Conservation (phyloP, 257 asterid species). For the Cruciata laevipes region DNA sequence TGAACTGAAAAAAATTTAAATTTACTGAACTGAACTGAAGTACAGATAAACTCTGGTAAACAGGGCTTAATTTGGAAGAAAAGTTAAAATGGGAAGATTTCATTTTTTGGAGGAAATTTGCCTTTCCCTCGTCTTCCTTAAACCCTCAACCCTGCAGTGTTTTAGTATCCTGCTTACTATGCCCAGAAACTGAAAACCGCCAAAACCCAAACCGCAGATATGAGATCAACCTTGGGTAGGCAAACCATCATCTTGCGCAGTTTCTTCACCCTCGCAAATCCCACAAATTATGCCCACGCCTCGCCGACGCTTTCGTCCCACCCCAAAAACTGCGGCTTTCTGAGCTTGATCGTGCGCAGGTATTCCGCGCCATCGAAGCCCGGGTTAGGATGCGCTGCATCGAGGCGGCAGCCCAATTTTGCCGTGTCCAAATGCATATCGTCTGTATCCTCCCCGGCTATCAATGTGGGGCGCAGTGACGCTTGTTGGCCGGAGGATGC, state of each 20-base stretch:
- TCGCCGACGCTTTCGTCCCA: slow-evolving; percentile 4
- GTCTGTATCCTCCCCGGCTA: slow-evolving; percentile 35
- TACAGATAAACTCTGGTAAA: no score
- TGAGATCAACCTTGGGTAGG: background rate
- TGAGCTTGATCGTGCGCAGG: slow-evolving; percentile 13
- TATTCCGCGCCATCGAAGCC: background rate
- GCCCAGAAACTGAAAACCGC: background rate
- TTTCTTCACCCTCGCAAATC: slow-evolving; percentile 18
- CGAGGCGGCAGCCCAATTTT: slow-evolving; percentile 23
- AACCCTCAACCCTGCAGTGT: background rate
- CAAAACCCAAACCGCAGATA: background rate
- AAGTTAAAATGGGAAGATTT: no score
- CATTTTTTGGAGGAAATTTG: no score
- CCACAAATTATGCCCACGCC: background rate
- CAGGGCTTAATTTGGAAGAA: no score
- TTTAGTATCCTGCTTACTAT: background rate
- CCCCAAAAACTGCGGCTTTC: slow-evolving; percentile 1
- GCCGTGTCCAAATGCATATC: slow-evolving; percentile 39
- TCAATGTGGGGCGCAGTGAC: slow-evolving; percentile 44
- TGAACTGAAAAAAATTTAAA: no score
- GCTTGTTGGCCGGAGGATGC: slow-evolving; percentile 29
- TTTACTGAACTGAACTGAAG: no score
- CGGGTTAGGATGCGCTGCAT: slow-evolving; percentile 18
- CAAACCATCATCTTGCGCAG: slow-evolving; percentile 15
- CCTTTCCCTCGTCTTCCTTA: background rate